These are phyloP conservation scores for Umbelopsis vinacea DNA, from an alignment of 192 early-diverging fungal genomes.

Conservation along the genomic window DNA sequence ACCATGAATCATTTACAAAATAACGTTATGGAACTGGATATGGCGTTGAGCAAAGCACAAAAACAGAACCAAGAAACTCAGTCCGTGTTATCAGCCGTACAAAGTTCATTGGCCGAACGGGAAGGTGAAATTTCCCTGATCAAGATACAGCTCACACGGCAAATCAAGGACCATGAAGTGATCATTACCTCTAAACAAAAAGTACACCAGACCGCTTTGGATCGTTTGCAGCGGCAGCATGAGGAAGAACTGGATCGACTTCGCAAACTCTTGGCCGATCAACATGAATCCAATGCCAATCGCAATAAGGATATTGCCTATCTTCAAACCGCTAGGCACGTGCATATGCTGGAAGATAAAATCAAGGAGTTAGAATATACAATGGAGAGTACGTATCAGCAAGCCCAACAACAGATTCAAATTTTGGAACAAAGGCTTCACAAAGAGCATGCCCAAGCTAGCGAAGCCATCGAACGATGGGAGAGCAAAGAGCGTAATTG, in stretches of 20 bases:
- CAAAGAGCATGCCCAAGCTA: not conserved
- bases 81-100: not conserved
- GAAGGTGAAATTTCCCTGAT: conserved; percentile 18
- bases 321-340: conserved; percentile 8
- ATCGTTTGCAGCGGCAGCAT: conserved; percentile 23
- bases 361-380: conserved; percentile 18
- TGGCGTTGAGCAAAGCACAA: not conserved
- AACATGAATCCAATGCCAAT: conserved; percentile 4
- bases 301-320: conserved; percentile 21
- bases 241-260: conserved; percentile 5
- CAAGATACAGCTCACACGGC: conserved; percentile 8
- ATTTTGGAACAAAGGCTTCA: conserved; percentile 1
- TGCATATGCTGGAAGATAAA: conserved; percentile 21
- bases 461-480: not conserved
- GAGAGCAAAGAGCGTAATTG: conserved; percentile 19
- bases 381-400: not conserved
- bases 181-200: not conserved
- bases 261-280: not conserved
- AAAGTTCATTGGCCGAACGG: conserved; percentile 20
- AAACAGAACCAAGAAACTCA: conserved; percentile 12
- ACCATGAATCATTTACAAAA: conserved; percentile 2
- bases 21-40: not conserved
- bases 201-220: conserved; percentile 11
- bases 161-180: conserved; percentile 12
- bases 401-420: conserved; percentile 5